Percentiles rank a stretch among this genome's conserved stretches.
Evolutionary conservation across 495 filamentous ascomycete genomes (phyloP).

Genomic region (Saxophila tyrrhenica): DNA sequence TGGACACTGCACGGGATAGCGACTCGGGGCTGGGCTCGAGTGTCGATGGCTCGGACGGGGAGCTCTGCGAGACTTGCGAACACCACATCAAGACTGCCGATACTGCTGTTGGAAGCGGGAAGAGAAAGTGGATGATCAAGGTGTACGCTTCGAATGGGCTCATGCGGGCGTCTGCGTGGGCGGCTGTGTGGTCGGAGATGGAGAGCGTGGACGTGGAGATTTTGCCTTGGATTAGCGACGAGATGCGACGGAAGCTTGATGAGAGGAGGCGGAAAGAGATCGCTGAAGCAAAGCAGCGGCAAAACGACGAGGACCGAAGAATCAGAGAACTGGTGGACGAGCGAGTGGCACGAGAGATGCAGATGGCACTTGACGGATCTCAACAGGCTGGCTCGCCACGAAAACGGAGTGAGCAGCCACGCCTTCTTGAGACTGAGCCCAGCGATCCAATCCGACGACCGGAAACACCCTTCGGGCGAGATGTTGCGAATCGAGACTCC

Average conservation of each 20-base stretch:
- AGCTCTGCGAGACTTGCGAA: slow-evolving; percentile 24
- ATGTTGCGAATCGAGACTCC: too few species aligned
- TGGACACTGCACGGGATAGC: slow-evolving; percentile 13
- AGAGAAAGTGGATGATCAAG: slow-evolving; percentile 38
- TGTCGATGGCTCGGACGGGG: slow-evolving; percentile 15
- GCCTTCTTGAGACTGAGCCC: neutral
- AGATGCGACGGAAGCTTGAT: slow-evolving; percentile 21
- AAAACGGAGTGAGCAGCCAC: neutral
- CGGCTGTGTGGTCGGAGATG: slow-evolving; percentile 92
- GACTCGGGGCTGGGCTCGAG: slow-evolving; percentile 20
- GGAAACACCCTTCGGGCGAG: too few species aligned
- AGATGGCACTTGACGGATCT: neutral
- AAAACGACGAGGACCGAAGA: slow-evolving; percentile 10
- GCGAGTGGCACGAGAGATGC: neutral
- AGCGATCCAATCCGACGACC: too few species aligned
- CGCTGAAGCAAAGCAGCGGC: slow-evolving; percentile 1
- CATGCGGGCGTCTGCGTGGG: slow-evolving; percentile 86
- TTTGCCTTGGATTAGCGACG: slow-evolving; percentile 15
- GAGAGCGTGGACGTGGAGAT: slow-evolving; percentile 92
- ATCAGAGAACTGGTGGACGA: slow-evolving; percentile 7
- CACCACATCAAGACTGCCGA: slow-evolving; percentile 19
- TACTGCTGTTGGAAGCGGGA: slow-evolving; percentile 15
- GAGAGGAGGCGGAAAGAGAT: slow-evolving; percentile 30
- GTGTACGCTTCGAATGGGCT: slow-evolving; percentile 90
- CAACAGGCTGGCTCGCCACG: neutral